Evolutionary conservation across 495 filamentous ascomycete species (phyloP).

Genomic region (Articulospora tetracladia): DNA sequence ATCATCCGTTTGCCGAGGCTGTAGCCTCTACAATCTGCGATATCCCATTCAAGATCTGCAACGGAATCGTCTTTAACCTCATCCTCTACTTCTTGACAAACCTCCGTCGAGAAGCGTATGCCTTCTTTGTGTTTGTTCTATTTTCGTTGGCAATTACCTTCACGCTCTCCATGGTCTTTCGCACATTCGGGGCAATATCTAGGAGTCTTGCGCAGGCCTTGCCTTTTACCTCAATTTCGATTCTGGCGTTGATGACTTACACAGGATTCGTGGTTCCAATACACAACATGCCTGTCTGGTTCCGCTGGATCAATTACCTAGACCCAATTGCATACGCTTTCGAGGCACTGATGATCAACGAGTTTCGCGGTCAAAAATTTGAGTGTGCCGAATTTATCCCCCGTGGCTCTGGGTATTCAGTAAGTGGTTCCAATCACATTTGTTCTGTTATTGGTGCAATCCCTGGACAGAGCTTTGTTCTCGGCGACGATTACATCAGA

Average conservation of each 20-base stretch:
- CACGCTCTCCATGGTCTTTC: slow-evolving; percentile 73
- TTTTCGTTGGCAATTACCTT: slow-evolving; percentile 61
- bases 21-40: slow-evolving; percentile 77
- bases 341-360: slow-evolving; percentile 63
- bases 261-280: slow-evolving; percentile 82
- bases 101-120: slow-evolving; percentile 69
- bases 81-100: slow-evolving; percentile 83
- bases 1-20: slow-evolving; percentile 83
- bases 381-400: slow-evolving; percentile 19
- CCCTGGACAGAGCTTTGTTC: slow-evolving; percentile 57
- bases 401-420: not conserved
- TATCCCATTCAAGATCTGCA: slow-evolving; percentile 54
- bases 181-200: slow-evolving; percentile 73
- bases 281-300: slow-evolving; percentile 66
- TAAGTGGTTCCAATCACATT: slow-evolving; percentile 27
- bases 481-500: slow-evolving; percentile 19
- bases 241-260: slow-evolving; percentile 77
- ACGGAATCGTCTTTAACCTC: slow-evolving; percentile 52
- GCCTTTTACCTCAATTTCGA: slow-evolving; percentile 59
- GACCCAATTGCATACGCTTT: slow-evolving; percentile 84
- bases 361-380: slow-evolving; percentile 54
- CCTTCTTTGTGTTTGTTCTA: slow-evolving; percentile 78
- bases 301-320: slow-evolving; percentile 80
- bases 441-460: slow-evolving; percentile 70
- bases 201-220: slow-evolving; percentile 59